Conservation (phyloP, 2,329 filamentous ascomycete species). For the Plenodomus lindquistii region DNA sequence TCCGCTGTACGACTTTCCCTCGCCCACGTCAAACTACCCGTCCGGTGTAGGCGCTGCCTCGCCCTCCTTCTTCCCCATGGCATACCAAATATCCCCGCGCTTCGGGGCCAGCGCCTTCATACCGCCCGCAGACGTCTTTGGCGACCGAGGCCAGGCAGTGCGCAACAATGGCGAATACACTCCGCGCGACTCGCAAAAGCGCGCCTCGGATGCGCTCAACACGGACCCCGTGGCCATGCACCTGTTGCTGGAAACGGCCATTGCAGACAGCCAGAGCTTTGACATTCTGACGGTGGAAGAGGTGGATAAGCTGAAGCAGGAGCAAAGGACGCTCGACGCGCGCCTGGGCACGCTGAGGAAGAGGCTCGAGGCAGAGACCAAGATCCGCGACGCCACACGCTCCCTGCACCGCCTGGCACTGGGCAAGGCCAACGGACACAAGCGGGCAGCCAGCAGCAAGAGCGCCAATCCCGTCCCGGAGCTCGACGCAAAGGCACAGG, state of each 20-base stretch:
- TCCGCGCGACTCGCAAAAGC: constrained; percentile 33
- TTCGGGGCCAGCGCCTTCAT: constrained; percentile 44
- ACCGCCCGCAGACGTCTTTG: constrained; percentile 44
- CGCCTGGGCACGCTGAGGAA: constrained; percentile 81
- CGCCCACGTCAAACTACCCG: constrained; percentile 44
- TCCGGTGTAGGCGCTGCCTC: constrained; percentile 38
- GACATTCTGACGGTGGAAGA: constrained; percentile 89
- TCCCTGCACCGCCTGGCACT: constrained; percentile 83
- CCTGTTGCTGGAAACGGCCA: constrained; percentile 88
- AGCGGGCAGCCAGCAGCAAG: constrained; percentile 56
- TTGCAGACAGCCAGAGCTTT: constrained; percentile 83
- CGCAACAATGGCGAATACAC: constrained; percentile 33
- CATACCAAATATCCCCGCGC: constrained; percentile 42
- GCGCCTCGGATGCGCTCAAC: constrained; percentile 36
- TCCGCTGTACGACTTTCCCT: constrained; percentile 41
- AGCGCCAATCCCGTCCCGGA: constrained; percentile 38
- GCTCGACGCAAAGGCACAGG: constrained; percentile 61
- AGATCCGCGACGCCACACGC: constrained; percentile 89
- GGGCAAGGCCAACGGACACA: constrained; percentile 54
- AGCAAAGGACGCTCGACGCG: constrained; percentile 70
- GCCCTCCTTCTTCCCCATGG: constrained; percentile 42
- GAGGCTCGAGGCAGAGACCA: constrained; percentile 86
- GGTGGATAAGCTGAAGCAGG: constrained; percentile 88
- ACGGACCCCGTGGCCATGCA: constrained; percentile 77
- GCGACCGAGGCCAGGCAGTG: constrained; percentile 34